These are phyloP conservation scores for Pachysandra terminalis DNA, from an alignment of 164 flowering plant species.

Conservation along the genomic window DNA sequence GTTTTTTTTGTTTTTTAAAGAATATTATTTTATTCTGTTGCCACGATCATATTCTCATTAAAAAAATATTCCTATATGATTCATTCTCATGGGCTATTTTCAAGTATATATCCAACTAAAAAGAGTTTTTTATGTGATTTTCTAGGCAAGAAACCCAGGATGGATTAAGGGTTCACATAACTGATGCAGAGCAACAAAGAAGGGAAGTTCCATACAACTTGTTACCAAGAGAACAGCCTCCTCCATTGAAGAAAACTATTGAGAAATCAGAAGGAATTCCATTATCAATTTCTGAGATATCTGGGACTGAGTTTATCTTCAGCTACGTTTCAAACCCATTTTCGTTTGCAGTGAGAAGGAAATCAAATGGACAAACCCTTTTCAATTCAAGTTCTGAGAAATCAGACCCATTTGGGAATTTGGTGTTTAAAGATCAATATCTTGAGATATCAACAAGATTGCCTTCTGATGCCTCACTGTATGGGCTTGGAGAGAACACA, in stretches of 20 bases:
- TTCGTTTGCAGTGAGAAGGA: slow-evolving; percentile 53
- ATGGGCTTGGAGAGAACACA: slow-evolving; percentile 79
- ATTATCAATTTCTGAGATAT: slow-evolving; percentile 27
- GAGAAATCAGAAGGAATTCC: slow-evolving; percentile 24
- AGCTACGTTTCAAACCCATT: slow-evolving; percentile 58
- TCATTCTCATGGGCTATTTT: background rate
- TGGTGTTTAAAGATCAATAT: slow-evolving; percentile 82
- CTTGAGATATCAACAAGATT: slow-evolving; percentile 61
- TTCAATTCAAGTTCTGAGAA: slow-evolving; percentile 44
- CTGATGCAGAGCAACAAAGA: no score
- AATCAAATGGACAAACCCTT: slow-evolving; percentile 54
- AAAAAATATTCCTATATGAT: background rate
- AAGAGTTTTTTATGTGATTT: slow-evolving; percentile 3
- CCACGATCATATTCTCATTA: no score
- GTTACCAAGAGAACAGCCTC: slow-evolving; percentile 46
- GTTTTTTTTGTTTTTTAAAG: background rate
- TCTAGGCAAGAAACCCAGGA: slow-evolving; percentile 67
- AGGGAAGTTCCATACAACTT: slow-evolving; percentile 85
- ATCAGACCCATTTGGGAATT: slow-evolving; percentile 31
- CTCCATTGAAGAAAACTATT: slow-evolving; percentile 19
- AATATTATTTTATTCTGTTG: background rate
- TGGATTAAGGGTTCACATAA: slow-evolving; percentile 68
- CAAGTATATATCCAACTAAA: background rate
- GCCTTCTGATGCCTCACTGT: slow-evolving; percentile 60
- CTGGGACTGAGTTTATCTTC: slow-evolving; percentile 44